Percentiles rank a stretch among this genome's conserved stretches.
Conservation (phyloP, 805 yeast genomes). For the Spathaspora arborariae region DNA sequence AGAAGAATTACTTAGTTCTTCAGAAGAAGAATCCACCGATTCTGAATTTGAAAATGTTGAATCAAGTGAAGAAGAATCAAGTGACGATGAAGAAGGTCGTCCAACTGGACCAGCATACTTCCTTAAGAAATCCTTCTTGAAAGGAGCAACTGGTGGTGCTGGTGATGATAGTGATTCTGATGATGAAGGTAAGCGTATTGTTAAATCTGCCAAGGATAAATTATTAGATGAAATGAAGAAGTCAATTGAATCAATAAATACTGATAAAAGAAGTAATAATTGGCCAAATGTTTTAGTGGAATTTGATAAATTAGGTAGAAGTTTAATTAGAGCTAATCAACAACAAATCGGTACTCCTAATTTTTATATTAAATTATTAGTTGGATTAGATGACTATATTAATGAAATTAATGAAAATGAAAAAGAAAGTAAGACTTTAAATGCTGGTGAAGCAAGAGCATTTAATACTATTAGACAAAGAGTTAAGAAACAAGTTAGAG, state of each 20-base stretch:
- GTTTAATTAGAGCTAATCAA: constrained; percentile 66
- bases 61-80: constrained; percentile 28
- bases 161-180: constrained; percentile 47
- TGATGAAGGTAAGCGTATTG: constrained; percentile 77
- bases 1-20: constrained; percentile 50
- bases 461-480: constrained; percentile 87
- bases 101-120: constrained; percentile 53
- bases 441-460: constrained; percentile 80
- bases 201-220: constrained; percentile 91
- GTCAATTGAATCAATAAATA: constrained; percentile 62
- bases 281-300: constrained; percentile 75
- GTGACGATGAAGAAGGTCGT: constrained; percentile 26
- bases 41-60: constrained; percentile 49
- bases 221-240: constrained; percentile 80
- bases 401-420: constrained; percentile 44
- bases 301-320: constrained; percentile 73
- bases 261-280: constrained; percentile 64
- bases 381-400: constrained; percentile 68
- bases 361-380: constrained; percentile 63
- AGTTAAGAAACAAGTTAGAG: constrained; percentile 74
- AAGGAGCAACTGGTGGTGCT: constrained; percentile 33
- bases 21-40: constrained; percentile 41
- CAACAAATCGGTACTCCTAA: constrained; percentile 74
- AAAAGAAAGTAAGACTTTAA: constrained; percentile 65
- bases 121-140: constrained; percentile 47